phyloP scores from a whole-genome alignment of 805 yeast species.

The Saturnispora quitensis region DNA sequence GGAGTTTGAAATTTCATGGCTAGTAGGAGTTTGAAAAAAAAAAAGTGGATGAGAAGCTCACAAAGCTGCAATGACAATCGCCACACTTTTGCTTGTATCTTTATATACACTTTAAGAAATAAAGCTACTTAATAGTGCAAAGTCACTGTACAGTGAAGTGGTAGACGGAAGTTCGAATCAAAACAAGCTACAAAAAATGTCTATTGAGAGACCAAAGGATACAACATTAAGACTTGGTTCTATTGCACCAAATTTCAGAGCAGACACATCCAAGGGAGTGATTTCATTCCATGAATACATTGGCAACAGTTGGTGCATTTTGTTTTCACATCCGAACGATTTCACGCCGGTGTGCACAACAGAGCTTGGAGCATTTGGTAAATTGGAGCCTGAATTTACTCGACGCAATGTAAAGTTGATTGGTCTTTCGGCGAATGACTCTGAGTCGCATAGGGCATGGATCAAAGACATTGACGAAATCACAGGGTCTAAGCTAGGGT shows the following conservation, averaged over 20 bases:
- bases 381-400: conserved; percentile 58
- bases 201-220: conserved; percentile 33
- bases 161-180: background rate
- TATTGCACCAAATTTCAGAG: conserved; percentile 58
- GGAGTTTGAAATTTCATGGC: conserved; percentile 1
- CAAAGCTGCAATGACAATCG: background rate
- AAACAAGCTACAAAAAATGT: conserved; percentile 21
- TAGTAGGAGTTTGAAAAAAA: background rate
- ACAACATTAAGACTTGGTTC: conserved; percentile 44
- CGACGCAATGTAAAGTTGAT: conserved; percentile 57
- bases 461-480: conserved; percentile 64
- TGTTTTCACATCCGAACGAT: conserved; percentile 72
- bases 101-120: background rate
- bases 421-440: conserved; percentile 58
- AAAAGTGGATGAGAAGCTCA: background rate
- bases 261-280: conserved; percentile 39
- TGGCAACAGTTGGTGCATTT: conserved; percentile 16
- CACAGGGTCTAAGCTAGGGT: conserved; percentile 46
- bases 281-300: conserved; percentile 9
- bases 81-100: background rate
- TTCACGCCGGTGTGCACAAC: conserved; percentile 77
- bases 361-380: conserved; percentile 68
- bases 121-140: background rate
- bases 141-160: background rate
- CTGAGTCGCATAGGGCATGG: conserved; percentile 58